Base-by-base conservation (phyloP, 1,284 basidiomycete genomes). In the Naganishia sp. region DNA sequence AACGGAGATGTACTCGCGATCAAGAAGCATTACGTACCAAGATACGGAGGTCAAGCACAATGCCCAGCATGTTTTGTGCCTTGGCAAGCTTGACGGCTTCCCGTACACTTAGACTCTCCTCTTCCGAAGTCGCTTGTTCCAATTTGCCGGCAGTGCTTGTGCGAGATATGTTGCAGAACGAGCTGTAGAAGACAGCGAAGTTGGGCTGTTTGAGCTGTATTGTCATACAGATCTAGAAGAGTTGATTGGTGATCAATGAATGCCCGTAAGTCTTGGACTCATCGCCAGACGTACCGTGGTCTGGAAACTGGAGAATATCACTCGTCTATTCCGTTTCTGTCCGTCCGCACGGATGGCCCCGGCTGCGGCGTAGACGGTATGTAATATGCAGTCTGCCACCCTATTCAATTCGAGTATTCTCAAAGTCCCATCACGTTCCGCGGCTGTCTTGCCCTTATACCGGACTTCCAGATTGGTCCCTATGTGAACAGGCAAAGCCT, bases 51-150 rank as follows among this genome's bases (percentile, higher is more conserved):
- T 97, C 90, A 57, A 96, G 85, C 76, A 96, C 88, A 59, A 99
- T 84, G 66, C 96, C 96, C 67, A 99, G 82, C 45, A 99, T 81
- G 78, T 99, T 99, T 79, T 97, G 98, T 66, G 84, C 83, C 77
- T 90, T 93, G 25, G 94, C 92, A 77, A 98, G 97, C 73, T 95
- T 91, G 65, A 98, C 93, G 18, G 94, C 94, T 70, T 92, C 89
- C 68, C 88, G 86, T 45, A 98, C 87, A 74, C 90, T 94, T 67
- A 77, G 84, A 13, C 79, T 77, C 72, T 83, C 82, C 67, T 79
- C 74, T 13, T 81, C 78, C 9, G 63, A 21, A 9, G 77, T 75
- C 15, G 80, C 78, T 1, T 81, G 78, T 3, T 78, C 69, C 15
- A 81, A 75, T 43, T 39, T 49, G 36, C 36, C 36, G 31, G 65